phyloP scores from a whole-genome alignment of 257 asterid species.

The Przewalskia tangutica region DNA sequence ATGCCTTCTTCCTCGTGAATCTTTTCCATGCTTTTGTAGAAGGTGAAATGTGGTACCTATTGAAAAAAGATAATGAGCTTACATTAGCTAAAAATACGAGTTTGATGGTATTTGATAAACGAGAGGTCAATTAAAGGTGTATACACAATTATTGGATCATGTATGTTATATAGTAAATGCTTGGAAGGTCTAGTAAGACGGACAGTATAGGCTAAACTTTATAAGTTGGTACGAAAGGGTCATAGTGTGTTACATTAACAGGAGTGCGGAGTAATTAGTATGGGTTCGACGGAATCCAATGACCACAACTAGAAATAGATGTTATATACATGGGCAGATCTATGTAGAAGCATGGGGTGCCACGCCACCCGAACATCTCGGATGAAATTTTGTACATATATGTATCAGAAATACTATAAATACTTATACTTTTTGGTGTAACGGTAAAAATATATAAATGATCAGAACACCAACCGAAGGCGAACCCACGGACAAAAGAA shows the following conservation, averaged over 20 bases:
- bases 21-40: slow-evolving; percentile 84
- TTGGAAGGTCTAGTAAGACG: neutral
- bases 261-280: neutral
- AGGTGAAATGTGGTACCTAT: slow-evolving; percentile 77
- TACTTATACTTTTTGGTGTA: too few species aligned
- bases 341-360: too few species aligned
- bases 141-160: neutral
- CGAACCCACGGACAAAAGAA: too few species aligned
- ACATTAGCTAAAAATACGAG: neutral
- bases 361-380: too few species aligned
- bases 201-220: neutral
- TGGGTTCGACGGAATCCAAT: neutral
- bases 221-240: neutral
- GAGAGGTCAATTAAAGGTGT: neutral
- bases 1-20: slow-evolving; percentile 93
- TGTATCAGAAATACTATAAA: too few species aligned
- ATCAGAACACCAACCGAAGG: too few species aligned
- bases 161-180: neutral
- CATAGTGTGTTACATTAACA: neutral
- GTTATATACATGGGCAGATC: too few species aligned
- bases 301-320: too few species aligned
- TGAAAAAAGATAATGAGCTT: neutral
- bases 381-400: too few species aligned
- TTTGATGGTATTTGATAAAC: neutral
- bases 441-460: too few species aligned